Evolutionary conservation across 495 filamentous ascomycete genomes (phyloP).

Genomic region (Lasiosphaeriaceae sp.): DNA sequence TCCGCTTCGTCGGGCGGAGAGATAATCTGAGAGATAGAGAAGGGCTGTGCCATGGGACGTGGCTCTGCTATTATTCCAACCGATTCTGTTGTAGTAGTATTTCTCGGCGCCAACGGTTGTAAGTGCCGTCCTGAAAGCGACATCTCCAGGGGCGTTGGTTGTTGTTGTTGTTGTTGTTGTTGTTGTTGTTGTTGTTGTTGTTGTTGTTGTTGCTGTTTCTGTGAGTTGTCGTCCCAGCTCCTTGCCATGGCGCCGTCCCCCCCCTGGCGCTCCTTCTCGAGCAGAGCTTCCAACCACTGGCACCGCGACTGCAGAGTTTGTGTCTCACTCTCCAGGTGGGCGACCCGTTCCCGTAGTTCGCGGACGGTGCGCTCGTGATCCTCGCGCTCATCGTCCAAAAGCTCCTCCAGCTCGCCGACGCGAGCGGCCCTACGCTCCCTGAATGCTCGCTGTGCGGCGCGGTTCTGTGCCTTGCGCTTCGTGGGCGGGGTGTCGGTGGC

Average conservation of each 20-base stretch:
- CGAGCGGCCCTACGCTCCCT: constrained; percentile 81
- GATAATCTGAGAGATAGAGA: constrained; percentile 47
- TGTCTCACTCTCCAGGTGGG: constrained; percentile 42
- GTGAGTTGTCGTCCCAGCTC: constrained; percentile 12
- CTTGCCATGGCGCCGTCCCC: constrained; percentile 15
- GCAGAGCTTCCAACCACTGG: constrained; percentile 35
- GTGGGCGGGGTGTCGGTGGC: constrained; percentile 88
- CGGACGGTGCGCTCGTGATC: constrained; percentile 44
- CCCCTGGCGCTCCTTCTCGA: constrained; percentile 39
- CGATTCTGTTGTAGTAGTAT: not conserved
- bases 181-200: constrained; percentile 9
- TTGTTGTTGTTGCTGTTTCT: not conserved
- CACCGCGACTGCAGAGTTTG: constrained; percentile 40
- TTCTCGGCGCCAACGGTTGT: constrained; percentile 12
- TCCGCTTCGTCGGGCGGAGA: constrained; percentile 38
- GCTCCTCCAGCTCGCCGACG: constrained; percentile 81
- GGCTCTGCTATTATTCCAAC: constrained; percentile 19
- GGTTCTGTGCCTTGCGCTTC: constrained; percentile 89
- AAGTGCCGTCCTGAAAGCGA: constrained; percentile 18
- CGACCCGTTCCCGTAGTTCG: constrained; percentile 42
- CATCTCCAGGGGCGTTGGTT: constrained; percentile 2
- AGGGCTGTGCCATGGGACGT: constrained; percentile 29
- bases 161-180: constrained; percentile 9
- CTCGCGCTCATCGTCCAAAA: constrained; percentile 61
- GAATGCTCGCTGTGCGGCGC: constrained; percentile 87